A percentile compares a stretch with the other conserved stretches of the same genome.
Conservation (phyloP, 768 basidiomycete genomes). For the Calocera cornea region DNA sequence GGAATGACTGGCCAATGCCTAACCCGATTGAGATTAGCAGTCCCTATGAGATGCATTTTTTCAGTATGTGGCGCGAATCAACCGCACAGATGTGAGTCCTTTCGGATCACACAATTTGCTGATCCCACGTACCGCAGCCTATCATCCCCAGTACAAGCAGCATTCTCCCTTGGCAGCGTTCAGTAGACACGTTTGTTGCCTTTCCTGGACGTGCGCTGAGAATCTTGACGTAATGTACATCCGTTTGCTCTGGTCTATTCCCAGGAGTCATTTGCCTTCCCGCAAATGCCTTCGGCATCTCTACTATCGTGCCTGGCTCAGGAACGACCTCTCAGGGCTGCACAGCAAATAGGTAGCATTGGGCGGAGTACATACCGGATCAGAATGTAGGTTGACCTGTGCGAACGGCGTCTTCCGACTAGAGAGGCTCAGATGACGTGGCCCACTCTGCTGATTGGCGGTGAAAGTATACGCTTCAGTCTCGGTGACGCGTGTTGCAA, state of each 20-base stretch:
- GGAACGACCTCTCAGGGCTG: slow-evolving; percentile 1
- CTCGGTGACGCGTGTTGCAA: not conserved
- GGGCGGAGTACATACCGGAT: not conserved
- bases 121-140: no score
- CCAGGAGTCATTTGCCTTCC: not conserved
- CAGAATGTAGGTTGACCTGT: not conserved
- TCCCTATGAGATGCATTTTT: not conserved
- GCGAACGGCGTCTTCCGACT: not conserved
- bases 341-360: not conserved
- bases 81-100: no score
- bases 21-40: not conserved
- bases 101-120: no score
- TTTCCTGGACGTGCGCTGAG: not conserved
- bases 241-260: not conserved
- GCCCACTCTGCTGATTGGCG: not conserved
- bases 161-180: no score
- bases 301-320: not conserved
- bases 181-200: no score
- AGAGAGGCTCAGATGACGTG: not conserved
- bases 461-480: not conserved
- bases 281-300: not conserved
- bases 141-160: no score
- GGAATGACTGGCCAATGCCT: not conserved
- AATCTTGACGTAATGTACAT: not conserved
- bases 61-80: no score